Conservation (phyloP, 495 filamentous ascomycete species). For the Eremomyces bilateralis region DNA sequence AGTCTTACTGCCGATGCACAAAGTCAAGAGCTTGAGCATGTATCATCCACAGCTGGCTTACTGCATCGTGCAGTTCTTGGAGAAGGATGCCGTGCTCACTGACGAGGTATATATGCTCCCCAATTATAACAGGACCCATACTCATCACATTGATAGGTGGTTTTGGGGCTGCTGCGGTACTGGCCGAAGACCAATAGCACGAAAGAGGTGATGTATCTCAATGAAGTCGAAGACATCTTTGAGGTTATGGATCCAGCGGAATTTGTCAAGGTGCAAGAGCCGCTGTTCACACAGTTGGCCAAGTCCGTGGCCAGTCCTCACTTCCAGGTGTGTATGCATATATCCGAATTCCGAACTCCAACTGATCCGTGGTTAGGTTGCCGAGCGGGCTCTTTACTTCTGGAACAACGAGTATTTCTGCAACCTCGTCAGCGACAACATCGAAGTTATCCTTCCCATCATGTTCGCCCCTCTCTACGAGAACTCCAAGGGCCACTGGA, state of each 20-base stretch:
- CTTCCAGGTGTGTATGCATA: constrained; percentile 47
- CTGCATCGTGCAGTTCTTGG: constrained; percentile 97
- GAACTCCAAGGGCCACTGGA: constrained; percentile 99
- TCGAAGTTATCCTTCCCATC: constrained; percentile 92
- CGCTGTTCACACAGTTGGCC: constrained; percentile 86
- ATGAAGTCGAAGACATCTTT: constrained; percentile 98
- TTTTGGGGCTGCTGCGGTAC: constrained; percentile 81
- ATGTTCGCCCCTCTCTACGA: constrained; percentile 99
- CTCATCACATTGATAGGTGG: constrained; percentile 35
- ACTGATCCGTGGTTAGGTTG: constrained; percentile 38
- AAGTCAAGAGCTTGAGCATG: constrained; percentile 98
- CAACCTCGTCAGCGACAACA: constrained; percentile 97
- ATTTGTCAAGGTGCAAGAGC: constrained; percentile 96
- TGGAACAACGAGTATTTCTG: constrained; percentile 99
- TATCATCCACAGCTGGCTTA: constrained; percentile 97
- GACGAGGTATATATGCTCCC: constrained; percentile 65
- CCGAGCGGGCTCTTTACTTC: constrained; percentile 93
- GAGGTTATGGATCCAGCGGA: constrained; percentile 99
- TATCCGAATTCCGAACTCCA: background rate
- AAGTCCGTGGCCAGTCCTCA: constrained; percentile 97
- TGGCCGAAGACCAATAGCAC: constrained; percentile 99
- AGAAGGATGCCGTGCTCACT: constrained; percentile 92
- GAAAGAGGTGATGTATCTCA: constrained; percentile 99
- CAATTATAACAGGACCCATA: too few species aligned
- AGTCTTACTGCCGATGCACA: constrained; percentile 83